phyloP scores from a whole-genome alignment of 345 rosid genomes.

The Dovyalis caffra region DNA sequence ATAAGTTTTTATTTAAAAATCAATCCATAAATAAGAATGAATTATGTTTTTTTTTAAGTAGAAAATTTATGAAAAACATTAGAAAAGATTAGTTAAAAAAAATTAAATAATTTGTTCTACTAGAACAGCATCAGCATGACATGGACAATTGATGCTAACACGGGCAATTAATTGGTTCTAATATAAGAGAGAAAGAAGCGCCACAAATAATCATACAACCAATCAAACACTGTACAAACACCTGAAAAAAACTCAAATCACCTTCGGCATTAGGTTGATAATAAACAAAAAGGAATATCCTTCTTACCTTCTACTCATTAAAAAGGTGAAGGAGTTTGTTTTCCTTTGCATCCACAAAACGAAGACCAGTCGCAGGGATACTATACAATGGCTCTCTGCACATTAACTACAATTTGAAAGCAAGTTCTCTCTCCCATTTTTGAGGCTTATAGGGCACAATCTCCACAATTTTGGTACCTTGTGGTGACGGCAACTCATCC shows the following conservation, averaged over 20 bases:
- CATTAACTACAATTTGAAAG: conserved; percentile 40
- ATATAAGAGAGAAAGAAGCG: too few species aligned
- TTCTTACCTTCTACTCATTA: neutral
- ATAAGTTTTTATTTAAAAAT: too few species aligned
- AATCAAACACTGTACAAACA: neutral
- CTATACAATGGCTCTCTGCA: conserved; percentile 12
- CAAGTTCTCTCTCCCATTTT: conserved; percentile 51
- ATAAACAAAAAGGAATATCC: neutral
- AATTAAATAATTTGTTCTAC: too few species aligned
- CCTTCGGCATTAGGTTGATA: neutral
- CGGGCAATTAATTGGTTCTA: too few species aligned
- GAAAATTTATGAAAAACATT: too few species aligned
- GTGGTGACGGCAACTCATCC: conserved; percentile 52
- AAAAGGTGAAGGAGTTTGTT: neutral
- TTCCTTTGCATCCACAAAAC: conserved; percentile 6
- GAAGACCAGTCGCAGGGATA: neutral
- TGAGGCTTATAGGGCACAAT: conserved; percentile 48
- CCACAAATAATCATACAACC: neutral
- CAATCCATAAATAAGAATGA: too few species aligned
- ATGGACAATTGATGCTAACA: too few species aligned
- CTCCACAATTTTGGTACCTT: conserved; percentile 58
- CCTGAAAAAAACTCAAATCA: neutral
- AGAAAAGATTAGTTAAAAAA: too few species aligned
- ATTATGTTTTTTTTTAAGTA: too few species aligned
- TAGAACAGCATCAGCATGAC: too few species aligned